Evolutionary conservation across 1,284 basidiomycete genomes (phyloP).

Genomic region (Sporisorium reilianum): DNA sequence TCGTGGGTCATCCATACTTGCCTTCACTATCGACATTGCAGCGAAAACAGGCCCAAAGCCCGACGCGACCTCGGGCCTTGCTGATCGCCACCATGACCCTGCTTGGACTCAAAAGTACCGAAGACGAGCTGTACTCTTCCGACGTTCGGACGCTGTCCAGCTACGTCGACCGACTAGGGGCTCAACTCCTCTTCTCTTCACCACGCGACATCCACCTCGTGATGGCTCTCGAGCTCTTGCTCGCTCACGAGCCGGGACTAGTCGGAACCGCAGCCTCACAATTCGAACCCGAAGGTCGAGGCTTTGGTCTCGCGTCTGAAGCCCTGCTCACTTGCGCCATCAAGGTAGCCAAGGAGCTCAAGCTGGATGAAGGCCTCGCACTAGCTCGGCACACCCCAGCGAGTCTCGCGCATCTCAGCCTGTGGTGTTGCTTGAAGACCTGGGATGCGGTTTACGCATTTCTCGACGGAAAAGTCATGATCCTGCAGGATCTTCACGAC

Average conservation of each 20-base stretch:
- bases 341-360: constrained; percentile 26
- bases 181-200: constrained; percentile 26
- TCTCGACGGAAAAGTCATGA: constrained; percentile 7
- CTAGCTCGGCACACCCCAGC: background rate
- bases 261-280: constrained; percentile 28
- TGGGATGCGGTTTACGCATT: constrained; percentile 25
- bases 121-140: constrained; percentile 16
- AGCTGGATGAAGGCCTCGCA: constrained; percentile 4
- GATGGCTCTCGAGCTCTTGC: constrained; percentile 34
- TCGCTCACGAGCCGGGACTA: constrained; percentile 35
- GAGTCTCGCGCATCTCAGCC: constrained; percentile 11
- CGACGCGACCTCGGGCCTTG: constrained; percentile 19
- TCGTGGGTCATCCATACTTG: constrained; percentile 33
- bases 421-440: constrained; percentile 26
- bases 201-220: constrained; percentile 26
- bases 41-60: constrained; percentile 3
- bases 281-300: constrained; percentile 18
- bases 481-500: constrained; percentile 6
- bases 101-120: constrained; percentile 5
- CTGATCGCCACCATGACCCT: constrained; percentile 29
- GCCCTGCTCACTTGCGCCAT: constrained; percentile 32
- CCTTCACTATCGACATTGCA: constrained; percentile 15
- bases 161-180: constrained; percentile 26
- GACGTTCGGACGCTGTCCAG: constrained; percentile 16
- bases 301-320: constrained; percentile 34